phyloP scores from a whole-genome alignment of 768 basidiomycete genomes.

The Podaxis rugospora region DNA sequence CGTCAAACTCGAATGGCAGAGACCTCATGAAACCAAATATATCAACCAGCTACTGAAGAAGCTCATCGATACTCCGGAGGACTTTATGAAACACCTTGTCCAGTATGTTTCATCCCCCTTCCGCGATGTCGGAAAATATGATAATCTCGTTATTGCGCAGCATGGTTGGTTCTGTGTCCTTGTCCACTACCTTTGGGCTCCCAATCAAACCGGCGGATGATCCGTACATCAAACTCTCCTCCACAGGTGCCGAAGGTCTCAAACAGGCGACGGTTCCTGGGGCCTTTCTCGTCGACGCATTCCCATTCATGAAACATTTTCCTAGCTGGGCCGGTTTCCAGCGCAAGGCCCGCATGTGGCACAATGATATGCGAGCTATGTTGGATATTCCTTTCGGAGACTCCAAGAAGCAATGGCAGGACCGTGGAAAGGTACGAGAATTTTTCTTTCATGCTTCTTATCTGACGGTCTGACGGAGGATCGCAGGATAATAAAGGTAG shows the following conservation, averaged over 20 bases:
- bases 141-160: neutral
- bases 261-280: slow-evolving; percentile 48
- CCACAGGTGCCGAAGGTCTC: slow-evolving; percentile 48
- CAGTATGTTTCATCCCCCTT: slow-evolving; percentile 2
- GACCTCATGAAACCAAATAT: slow-evolving; percentile 22
- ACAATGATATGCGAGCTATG: slow-evolving; percentile 32
- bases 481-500: neutral
- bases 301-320: slow-evolving; percentile 38
- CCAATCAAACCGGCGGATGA: slow-evolving; percentile 26
- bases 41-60: slow-evolving; percentile 25
- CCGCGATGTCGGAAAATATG: slow-evolving; percentile 1
- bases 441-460: neutral
- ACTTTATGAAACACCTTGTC: slow-evolving; percentile 23
- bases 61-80: slow-evolving; percentile 25
- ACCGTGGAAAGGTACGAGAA: slow-evolving; percentile 14
- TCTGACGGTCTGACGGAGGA: neutral
- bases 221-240: slow-evolving; percentile 47
- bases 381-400: slow-evolving; percentile 39
- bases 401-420: slow-evolving; percentile 31
- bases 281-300: slow-evolving; percentile 38
- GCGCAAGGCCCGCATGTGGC: slow-evolving; percentile 36
- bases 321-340: slow-evolving; percentile 57
- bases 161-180: slow-evolving; percentile 14
- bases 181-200: slow-evolving; percentile 9
- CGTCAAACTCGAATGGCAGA: slow-evolving; percentile 22